Conservation (phyloP, 2,329 filamentous ascomycete genomes). For the Corinectria fuckeliana region DNA sequence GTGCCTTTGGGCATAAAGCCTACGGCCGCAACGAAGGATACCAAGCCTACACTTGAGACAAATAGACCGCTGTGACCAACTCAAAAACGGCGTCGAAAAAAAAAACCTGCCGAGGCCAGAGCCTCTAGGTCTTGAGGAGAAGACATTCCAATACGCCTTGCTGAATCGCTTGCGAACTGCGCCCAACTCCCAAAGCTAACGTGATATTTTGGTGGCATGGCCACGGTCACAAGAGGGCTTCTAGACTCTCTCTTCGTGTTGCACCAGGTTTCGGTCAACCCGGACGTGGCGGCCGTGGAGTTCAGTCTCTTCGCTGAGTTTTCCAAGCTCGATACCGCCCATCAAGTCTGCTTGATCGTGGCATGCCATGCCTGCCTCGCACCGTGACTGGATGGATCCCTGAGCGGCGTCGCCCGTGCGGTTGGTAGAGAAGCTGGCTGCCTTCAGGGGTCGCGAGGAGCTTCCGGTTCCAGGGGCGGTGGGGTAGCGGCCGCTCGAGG, state of each 20-base stretch:
- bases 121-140: conserved; percentile 4
- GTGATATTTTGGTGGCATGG: neutral
- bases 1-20: neutral
- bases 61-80: no score
- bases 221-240: conserved; percentile 4
- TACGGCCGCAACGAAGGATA: neutral
- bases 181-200: conserved; percentile 16
- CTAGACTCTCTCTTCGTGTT: conserved; percentile 42
- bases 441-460: conserved; percentile 33
- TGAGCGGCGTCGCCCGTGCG: conserved; percentile 24
- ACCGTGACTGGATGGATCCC: conserved; percentile 35
- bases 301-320: conserved; percentile 35
- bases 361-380: conserved; percentile 28
- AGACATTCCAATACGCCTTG: conserved; percentile 26
- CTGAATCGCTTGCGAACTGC: conserved; percentile 11
- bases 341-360: conserved; percentile 34
- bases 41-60: no score
- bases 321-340: conserved; percentile 44
- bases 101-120: neutral
- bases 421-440: conserved; percentile 27
- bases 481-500: conserved; percentile 24
- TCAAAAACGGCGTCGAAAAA: neutral
- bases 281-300: conserved; percentile 31
- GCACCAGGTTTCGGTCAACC: conserved; percentile 41
- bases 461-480: conserved; percentile 15